Evolutionary conservation across 129 eudicot species (phyloP).

Genomic region (Apium graveolens): DNA sequence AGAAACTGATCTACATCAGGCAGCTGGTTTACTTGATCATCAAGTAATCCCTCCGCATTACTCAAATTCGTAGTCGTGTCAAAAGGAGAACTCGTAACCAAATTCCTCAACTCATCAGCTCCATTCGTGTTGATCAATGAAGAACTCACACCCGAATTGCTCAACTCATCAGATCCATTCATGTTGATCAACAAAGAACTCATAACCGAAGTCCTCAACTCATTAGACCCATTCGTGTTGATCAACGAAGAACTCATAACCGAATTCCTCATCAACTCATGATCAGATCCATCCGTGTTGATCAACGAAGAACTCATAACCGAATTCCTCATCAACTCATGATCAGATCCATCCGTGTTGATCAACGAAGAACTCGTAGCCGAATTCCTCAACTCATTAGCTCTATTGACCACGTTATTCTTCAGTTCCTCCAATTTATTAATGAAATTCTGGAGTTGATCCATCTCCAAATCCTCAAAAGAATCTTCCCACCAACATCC

Average conservation of each 20-base stretch:
- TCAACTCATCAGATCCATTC: background rate
- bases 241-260: background rate
- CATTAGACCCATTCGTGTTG: background rate
- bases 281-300: background rate
- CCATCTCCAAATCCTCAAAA: background rate
- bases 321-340: background rate
- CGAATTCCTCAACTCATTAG: background rate
- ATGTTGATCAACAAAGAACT: background rate
- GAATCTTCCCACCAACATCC: background rate
- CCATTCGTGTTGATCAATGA: background rate
- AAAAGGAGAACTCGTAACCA: background rate
- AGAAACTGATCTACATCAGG: background rate
- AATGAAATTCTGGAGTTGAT: background rate
- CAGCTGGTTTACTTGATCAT: background rate
- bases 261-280: background rate
- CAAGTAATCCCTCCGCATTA: background rate
- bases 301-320: too few relatives aligned
- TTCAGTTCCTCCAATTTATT: background rate
- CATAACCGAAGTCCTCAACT: background rate
- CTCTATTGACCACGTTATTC: background rate
- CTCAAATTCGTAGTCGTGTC: background rate
- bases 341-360: background rate
- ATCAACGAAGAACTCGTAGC: too few relatives aligned
- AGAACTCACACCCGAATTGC: background rate
- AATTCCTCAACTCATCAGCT: background rate